Base-by-base conservation (phyloP, 2,329 filamentous ascomycete species). In the Hypoxylon sp. region DNA sequence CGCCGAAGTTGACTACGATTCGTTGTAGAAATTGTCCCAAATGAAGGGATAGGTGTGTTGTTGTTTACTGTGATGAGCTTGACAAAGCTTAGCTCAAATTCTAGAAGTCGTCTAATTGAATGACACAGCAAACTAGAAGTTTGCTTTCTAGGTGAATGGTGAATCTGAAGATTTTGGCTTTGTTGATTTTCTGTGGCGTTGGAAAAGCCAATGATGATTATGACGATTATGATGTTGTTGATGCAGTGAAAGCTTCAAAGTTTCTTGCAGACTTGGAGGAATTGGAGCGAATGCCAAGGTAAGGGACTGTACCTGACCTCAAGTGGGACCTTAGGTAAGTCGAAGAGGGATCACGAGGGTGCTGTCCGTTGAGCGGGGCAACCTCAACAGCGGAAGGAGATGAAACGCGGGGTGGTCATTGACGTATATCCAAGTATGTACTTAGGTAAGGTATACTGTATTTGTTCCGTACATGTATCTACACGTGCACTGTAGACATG, bases 331-430 rank as follows among this genome's bases (percentile, higher is more conserved):
- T 60, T 59, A 69, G 60, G 67, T 64, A 70, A n/a, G n/a, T n/a
- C n/a, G n/a, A n/a, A 68, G 61, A 63, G 43, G 23, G 66, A 68
- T 68, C 65, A 70, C 68, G 68, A 70, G 68, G 68, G 55, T 68
- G 41, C 38, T 62, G 36, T 48, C 48, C 45, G 60, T 66, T 67
- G 67, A 61, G 69, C 64, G 69, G 69, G 69, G 69, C 66, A 71
- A 67, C 60, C 34, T 59, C n/a, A 46, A 63, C 56, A 53, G 56
- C 51, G 60, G 51, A 67, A 60, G 46, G 28, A 55, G 32, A 56
- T 58, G 51, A 68, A 71, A 71, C 67, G 69, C 64, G 69, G 69
- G 69, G 69, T 69, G 63, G 36, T 34, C 19, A 30, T 25, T 32
- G 32, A 41, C 32, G 23, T 32, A 17, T 36, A 21, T 36, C 21